Percentiles rank a stretch among this genome's conserved stretches.
Evolutionary conservation across 2,329 filamentous ascomycete genomes (phyloP).

Genomic region (Zymoseptoria crescenta): DNA sequence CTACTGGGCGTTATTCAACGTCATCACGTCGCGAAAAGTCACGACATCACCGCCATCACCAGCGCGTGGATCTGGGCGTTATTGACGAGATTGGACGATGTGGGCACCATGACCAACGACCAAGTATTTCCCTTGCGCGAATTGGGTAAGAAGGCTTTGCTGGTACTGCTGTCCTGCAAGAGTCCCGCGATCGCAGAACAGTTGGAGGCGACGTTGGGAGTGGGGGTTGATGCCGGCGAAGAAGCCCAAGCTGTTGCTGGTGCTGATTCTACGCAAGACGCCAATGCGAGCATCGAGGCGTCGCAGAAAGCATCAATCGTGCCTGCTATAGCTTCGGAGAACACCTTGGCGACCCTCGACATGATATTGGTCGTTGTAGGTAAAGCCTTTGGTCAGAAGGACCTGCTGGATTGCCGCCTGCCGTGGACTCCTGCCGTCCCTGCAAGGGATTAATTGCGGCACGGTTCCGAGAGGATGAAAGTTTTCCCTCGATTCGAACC

Average conservation of each 20-base stretch:
- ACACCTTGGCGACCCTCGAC: conserved; percentile 61
- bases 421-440: conserved; percentile 16
- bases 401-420: conserved; percentile 65
- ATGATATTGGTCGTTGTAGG: conserved; percentile 86
- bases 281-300: not conserved
- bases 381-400: conserved; percentile 82
- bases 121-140: conserved; percentile 72
- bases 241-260: conserved; percentile 13
- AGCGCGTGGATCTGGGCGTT: conserved; percentile 83
- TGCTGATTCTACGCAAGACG: not conserved
- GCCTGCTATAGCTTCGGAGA: not conserved
- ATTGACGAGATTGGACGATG: conserved; percentile 59
- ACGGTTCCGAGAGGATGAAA: not conserved
- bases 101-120: conserved; percentile 65
- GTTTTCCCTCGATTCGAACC: not conserved
- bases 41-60: conserved; percentile 54
- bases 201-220: conserved; percentile 17
- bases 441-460: not conserved
- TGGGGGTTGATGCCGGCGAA: not conserved
- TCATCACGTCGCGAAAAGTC: conserved; percentile 55
- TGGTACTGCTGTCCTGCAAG: conserved; percentile 23
- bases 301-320: no score
- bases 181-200: conserved; percentile 20
- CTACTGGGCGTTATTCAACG: conserved; percentile 54
- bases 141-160: conserved; percentile 62